Percentiles rank a stretch among this genome's conserved stretches.
Evolutionary conservation across 108 stramenopile genomes (phyloP).

Genomic region (Schizochytrium sp.): DNA sequence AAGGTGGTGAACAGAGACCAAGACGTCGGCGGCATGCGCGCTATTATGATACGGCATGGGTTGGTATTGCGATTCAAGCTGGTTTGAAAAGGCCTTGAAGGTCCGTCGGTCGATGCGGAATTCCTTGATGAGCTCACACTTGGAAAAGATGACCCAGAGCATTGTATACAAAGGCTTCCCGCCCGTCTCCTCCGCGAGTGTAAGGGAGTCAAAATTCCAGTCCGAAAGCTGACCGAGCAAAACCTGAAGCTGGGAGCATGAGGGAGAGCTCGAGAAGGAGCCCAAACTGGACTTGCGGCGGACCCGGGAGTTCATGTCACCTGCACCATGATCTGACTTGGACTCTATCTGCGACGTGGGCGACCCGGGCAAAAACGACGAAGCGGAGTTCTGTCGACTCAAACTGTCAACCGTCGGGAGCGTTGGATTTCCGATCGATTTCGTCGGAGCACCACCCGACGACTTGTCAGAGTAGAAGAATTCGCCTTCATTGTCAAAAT

Average conservation of each 20-base stretch:
- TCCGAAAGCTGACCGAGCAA: neutral
- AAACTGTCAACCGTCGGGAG: neutral
- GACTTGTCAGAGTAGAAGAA: neutral
- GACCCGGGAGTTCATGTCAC: neutral
- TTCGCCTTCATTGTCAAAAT: neutral
- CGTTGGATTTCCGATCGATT: neutral
- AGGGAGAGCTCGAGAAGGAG: neutral
- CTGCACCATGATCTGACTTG: neutral
- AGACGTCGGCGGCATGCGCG: constrained; percentile 42
- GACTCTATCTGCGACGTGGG: neutral
- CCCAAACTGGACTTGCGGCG: neutral
- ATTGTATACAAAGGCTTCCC: neutral
- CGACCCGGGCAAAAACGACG: neutral
- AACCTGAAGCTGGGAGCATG: neutral
- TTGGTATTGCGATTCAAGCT: neutral
- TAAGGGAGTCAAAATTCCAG: neutral
- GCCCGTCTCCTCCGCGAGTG: neutral
- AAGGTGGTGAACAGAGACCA: constrained; percentile 38
- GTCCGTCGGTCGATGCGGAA: neutral
- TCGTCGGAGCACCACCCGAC: neutral
- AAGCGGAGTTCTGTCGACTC: neutral
- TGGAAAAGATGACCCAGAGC: neutral
- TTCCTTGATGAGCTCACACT: neutral
- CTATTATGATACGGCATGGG: constrained; percentile 42
- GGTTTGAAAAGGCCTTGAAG: neutral